phyloP scores from a whole-genome alignment of 176 grass and related monocot genomes.

The Ampelocalamus luodianensis region DNA sequence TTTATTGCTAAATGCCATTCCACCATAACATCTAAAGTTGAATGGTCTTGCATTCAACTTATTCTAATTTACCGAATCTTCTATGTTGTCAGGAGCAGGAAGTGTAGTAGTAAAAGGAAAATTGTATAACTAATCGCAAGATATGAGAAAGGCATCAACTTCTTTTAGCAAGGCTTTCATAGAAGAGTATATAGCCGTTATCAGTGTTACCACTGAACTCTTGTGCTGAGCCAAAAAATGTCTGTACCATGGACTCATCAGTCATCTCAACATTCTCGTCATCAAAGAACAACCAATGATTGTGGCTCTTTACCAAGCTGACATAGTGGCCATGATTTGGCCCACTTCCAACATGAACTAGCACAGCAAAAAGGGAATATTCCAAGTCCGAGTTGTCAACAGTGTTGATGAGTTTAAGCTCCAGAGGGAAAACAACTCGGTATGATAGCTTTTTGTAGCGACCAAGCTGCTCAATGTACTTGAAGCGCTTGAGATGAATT shows the following conservation, averaged over 20 bases:
- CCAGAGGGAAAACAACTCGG: conserved; percentile 89
- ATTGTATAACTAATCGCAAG: conserved; percentile 32
- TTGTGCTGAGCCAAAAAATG: conserved; percentile 86
- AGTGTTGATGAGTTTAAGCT: conserved; percentile 92
- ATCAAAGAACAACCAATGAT: conserved; percentile 93
- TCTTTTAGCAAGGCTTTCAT: conserved; percentile 67
- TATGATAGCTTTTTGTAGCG: conserved; percentile 93
- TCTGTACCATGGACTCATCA: conserved; percentile 80
- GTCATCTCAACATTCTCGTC: conserved; percentile 97
- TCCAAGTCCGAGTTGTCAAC: conserved; percentile 81
- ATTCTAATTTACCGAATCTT: conserved; percentile 46
- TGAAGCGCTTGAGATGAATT: conserved; percentile 98
- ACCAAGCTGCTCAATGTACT: conserved; percentile 93
- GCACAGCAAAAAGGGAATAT: conserved; percentile 91
- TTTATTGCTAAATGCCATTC: conserved; percentile 38
- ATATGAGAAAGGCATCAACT: conserved; percentile 42
- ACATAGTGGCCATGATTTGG: conserved; percentile 97
- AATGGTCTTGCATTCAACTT: conserved; percentile 46
- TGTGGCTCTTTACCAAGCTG: conserved; percentile 95
- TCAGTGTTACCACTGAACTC: conserved; percentile 95
- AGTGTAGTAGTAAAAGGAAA: conserved; percentile 15
- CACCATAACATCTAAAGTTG: conserved; percentile 41
- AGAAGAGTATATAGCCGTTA: conserved; percentile 95
- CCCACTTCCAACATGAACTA: conserved; percentile 91
- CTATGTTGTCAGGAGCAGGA: conserved; percentile 31